These are phyloP conservation scores for Monosporozyma siamensis DNA, from an alignment of 805 yeast species.

Conservation along the genomic window DNA sequence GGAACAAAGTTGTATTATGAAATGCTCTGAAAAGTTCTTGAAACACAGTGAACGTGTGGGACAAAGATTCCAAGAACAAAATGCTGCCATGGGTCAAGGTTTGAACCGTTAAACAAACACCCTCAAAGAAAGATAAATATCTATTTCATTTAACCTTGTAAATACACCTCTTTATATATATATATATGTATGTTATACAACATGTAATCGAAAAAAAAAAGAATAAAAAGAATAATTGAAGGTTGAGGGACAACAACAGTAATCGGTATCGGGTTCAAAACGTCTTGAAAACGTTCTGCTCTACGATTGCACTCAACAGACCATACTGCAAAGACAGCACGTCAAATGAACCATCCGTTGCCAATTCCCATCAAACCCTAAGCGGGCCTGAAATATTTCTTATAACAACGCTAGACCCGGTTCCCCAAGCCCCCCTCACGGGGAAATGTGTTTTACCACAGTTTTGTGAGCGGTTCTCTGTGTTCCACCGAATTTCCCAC, in stretches of 20 bases:
- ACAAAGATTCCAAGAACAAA: constrained; percentile 97
- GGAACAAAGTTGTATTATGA: constrained; percentile 78
- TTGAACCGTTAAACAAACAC: constrained; percentile 32
- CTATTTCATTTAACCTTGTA: not conserved
- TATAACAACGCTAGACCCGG: constrained; percentile 22
- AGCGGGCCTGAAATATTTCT: constrained; percentile 16
- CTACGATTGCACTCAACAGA: constrained; percentile 34
- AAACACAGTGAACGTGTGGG: constrained; percentile 98
- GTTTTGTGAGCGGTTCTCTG: constrained; percentile 7
- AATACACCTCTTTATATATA: not conserved
- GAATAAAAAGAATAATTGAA: not conserved
- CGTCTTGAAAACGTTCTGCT: no score
- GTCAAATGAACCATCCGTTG: constrained; percentile 27
- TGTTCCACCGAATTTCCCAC: constrained; percentile 35
- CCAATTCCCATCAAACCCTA: constrained; percentile 25
- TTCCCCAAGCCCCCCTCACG: constrained; percentile 6
- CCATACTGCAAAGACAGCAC: constrained; percentile 13
- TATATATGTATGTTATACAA: not conserved
- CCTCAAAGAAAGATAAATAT: no score
- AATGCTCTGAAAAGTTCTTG: constrained; percentile 94
- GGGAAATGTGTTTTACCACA: not conserved
- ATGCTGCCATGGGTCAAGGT: constrained; percentile 69
- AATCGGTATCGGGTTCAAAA: constrained; percentile 32
- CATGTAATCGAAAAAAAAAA: not conserved
- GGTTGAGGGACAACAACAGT: constrained; percentile 20